Conservation (phyloP, 2,329 filamentous ascomycete species). For the Ceratocystis papillata region DNA sequence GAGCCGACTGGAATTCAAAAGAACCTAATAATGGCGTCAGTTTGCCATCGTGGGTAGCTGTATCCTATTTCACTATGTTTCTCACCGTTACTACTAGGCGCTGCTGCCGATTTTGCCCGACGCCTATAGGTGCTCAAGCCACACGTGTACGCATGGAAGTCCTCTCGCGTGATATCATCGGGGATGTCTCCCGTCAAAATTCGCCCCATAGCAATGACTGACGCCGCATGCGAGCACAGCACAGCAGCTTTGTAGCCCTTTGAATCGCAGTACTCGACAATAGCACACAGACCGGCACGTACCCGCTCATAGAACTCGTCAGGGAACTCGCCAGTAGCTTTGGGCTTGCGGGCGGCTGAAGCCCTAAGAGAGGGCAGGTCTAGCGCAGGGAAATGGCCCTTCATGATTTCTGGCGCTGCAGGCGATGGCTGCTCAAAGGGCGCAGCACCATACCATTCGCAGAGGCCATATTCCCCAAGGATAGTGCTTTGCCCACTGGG, state of each 20-base stretch:
- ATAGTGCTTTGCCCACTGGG: conserved; percentile 33
- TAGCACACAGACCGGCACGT: conserved; percentile 54
- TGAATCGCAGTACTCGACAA: conserved; percentile 64
- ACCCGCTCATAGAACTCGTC: conserved; percentile 69
- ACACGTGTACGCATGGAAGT: conserved; percentile 79
- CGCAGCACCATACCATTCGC: conserved; percentile 87
- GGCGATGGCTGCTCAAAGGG: conserved; percentile 77
- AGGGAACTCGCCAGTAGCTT: conserved; percentile 64
- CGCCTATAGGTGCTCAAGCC: conserved; percentile 55
- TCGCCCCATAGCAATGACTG: conserved; percentile 75
- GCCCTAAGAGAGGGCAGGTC: conserved; percentile 48
- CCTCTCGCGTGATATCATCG: conserved; percentile 56
- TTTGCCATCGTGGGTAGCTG: not conserved
- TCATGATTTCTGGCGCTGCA: conserved; percentile 52
- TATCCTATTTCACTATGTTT: not conserved
- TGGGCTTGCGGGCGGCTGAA: conserved; percentile 47
- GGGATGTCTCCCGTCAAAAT: conserved; percentile 71
- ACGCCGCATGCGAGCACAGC: conserved; percentile 81
- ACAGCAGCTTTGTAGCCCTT: conserved; percentile 60
- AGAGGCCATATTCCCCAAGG: conserved; percentile 48
- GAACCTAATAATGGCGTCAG: conserved; percentile 5
- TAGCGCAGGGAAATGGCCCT: conserved; percentile 55
- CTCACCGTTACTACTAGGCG: not conserved
- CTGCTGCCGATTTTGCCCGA: not conserved
- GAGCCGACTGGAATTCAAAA: not conserved